phyloP scores from a whole-genome alignment of 257 asterid species.

The Striga asiatica region DNA sequence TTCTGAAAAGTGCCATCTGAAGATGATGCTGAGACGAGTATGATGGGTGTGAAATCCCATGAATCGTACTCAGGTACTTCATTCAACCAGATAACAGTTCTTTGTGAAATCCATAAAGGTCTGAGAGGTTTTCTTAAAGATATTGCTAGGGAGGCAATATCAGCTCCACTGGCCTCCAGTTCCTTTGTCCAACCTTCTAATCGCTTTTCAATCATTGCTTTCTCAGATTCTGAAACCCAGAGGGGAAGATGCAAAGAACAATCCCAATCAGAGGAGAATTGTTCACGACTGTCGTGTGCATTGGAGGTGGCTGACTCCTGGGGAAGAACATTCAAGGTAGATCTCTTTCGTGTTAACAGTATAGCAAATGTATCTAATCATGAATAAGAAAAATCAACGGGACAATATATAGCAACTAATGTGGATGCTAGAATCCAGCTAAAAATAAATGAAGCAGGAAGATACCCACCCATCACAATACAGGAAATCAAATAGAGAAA shows the following conservation, averaged over 20 bases:
- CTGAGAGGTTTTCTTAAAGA: slow-evolving; percentile 57
- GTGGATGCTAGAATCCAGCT: too few relatives aligned
- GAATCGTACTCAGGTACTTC: slow-evolving; percentile 92
- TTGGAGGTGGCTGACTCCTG: slow-evolving; percentile 35
- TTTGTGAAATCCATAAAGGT: slow-evolving; percentile 92
- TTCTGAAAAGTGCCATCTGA: slow-evolving; percentile 38
- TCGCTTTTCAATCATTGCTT: slow-evolving; percentile 45
- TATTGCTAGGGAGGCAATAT: slow-evolving; percentile 52
- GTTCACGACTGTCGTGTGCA: slow-evolving; percentile 14
- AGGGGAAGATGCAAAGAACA: slow-evolving; percentile 91
- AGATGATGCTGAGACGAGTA: slow-evolving; percentile 77
- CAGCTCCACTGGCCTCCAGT: slow-evolving; percentile 84
- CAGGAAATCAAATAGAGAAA: too few relatives aligned
- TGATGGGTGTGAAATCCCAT: slow-evolving; percentile 88
- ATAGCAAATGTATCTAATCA: too few relatives aligned
- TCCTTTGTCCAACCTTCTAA: slow-evolving; percentile 65
- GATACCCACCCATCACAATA: too few relatives aligned
- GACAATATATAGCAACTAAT: too few relatives aligned
- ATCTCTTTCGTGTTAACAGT: background rate
- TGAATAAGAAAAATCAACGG: too few relatives aligned
- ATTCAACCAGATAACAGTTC: slow-evolving; percentile 88
- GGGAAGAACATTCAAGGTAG: slow-evolving; percentile 15
- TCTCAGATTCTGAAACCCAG: slow-evolving; percentile 85
- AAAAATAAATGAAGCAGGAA: too few relatives aligned
- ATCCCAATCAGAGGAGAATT: slow-evolving; percentile 46